Base-by-base conservation (phyloP, 345 rosid species). In the Arabis hirsuta region DNA sequence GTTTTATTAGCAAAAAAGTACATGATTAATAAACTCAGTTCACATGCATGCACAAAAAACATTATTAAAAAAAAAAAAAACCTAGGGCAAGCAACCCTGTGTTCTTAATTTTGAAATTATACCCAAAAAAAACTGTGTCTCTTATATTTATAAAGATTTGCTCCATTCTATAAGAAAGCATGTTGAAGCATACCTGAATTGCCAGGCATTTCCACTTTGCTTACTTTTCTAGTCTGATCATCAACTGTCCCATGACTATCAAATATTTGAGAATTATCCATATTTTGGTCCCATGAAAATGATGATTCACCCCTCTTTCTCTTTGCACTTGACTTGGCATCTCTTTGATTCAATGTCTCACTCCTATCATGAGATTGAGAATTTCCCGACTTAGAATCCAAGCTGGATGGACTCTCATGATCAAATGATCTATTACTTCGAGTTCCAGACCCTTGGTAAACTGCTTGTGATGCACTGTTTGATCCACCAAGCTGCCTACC, bases 361-460 rank as follows among this genome's bases (percentile, higher is more conserved):
- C 79, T 83, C 74, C 90, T 83, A 73, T 94, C 97, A 73, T 89
- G 99, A 26, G 98, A 81, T 73, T 88, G 97, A 7, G 93, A 85
- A 69, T 83, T 85, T 69, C 93, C 90, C 68, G 96, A 87, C 73
- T 87, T 84, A 29, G 96, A 83, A 70, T 90, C 99, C 81, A 90
- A 80, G 87, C 89, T 91, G 55, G 99, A 88, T 44, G 97, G 93
- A 79, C 99, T 91, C 81, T 87, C 99, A 51, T 87, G 96, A 77
- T 95, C 97, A 70, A 84, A 86, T 45, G 93, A 92, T 69, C 85
- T 82, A 61, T 86, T 80, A 80, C 88, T 88, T 34, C 80, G 89
- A 72, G 81, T 61, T 80, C 78, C 89, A 72, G 94, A 71, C 53
- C 86, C 98, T 79, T 86, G 98, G 83, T 86, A 87, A 81, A 82